These are phyloP conservation scores for Phytophthora gonapodyides DNA, from an alignment of 352 stramenopile species.

Conservation along the genomic window DNA sequence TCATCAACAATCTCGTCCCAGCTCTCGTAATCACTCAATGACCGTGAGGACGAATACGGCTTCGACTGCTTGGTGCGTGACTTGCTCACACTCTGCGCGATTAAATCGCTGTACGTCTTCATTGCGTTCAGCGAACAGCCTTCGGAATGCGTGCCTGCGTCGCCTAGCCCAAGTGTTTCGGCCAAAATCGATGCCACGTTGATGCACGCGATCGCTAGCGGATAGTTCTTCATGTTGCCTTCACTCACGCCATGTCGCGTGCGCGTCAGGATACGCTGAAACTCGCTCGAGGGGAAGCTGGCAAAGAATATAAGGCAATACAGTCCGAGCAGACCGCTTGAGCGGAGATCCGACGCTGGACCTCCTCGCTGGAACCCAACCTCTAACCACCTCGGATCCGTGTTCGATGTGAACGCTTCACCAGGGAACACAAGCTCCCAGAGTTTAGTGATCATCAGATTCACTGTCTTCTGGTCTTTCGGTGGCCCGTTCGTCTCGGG, in stretches of 20 bases:
- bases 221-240: slow-evolving; percentile 91
- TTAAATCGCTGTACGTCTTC: slow-evolving; percentile 79
- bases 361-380: slow-evolving; percentile 84
- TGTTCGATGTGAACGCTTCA: slow-evolving; percentile 73
- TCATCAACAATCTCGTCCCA: slow-evolving; percentile 81
- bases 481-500: slow-evolving; percentile 70
- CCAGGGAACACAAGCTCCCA: slow-evolving; percentile 68
- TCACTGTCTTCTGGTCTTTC: slow-evolving; percentile 73
- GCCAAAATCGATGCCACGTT: slow-evolving; percentile 78
- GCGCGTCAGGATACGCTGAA: slow-evolving; percentile 71
- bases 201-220: slow-evolving; percentile 86
- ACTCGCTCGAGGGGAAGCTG: slow-evolving; percentile 62
- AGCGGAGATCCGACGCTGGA: slow-evolving; percentile 79
- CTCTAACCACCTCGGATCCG: slow-evolving; percentile 79
- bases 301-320: slow-evolving; percentile 89
- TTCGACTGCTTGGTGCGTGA: slow-evolving; percentile 26
- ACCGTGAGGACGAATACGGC: slow-evolving; percentile 38
- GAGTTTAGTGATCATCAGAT: slow-evolving; percentile 78
- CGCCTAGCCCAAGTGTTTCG: slow-evolving; percentile 77
- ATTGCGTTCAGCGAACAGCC: slow-evolving; percentile 68
- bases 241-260: slow-evolving; percentile 83
- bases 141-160: slow-evolving; percentile 78
- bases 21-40: slow-evolving; percentile 50
- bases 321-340: slow-evolving; percentile 81
- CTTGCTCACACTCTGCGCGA: slow-evolving; percentile 52